A percentile compares a stretch with the other conserved stretches of the same genome.
These are phyloP conservation scores for Xylariaceae sp. DNA, from an alignment of 2,329 filamentous ascomycete species.

Conservation along the genomic window DNA sequence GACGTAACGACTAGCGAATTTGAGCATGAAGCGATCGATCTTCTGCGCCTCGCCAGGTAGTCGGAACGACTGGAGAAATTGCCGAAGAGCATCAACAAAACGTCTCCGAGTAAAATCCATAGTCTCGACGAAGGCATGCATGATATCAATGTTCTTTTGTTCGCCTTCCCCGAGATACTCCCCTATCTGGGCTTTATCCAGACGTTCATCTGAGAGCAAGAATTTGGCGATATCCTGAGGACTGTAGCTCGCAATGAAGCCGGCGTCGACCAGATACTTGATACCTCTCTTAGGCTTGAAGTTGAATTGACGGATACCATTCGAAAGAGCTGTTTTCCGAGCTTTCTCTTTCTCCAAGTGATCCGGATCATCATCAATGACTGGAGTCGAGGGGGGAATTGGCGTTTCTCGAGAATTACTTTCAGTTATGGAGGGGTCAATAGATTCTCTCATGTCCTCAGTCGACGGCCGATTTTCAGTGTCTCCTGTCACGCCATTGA, in stretches of 20 bases:
- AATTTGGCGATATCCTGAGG: conserved; percentile 83
- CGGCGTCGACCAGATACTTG: conserved; percentile 75
- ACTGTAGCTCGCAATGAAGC: conserved; percentile 77
- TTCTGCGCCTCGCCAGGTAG: conserved; percentile 96
- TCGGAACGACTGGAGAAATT: conserved; percentile 92
- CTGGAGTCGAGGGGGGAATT: conserved; percentile 60
- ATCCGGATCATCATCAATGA: conserved; percentile 82
- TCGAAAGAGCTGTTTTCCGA: conserved; percentile 84
- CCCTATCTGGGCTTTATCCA: conserved; percentile 89
- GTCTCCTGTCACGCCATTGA: conserved; percentile 45
- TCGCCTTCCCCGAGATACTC: conserved; percentile 95
- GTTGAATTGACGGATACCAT: conserved; percentile 89
- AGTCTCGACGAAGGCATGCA: conserved; percentile 94
- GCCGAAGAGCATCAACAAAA: conserved; percentile 87
- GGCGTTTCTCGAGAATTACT: conserved; percentile 60
- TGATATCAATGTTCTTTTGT: conserved; percentile 87
- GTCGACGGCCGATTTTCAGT: conserved; percentile 51
- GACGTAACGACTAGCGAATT: conserved; percentile 95
- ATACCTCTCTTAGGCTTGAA: conserved; percentile 96
- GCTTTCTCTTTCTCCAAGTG: conserved; percentile 95
- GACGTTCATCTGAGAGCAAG: conserved; percentile 71
- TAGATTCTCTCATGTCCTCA: conserved; percentile 62
- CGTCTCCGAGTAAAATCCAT: conserved; percentile 92
- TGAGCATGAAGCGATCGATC: conserved; percentile 99
- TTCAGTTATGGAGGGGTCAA: conserved; percentile 65